Base-by-base conservation (phyloP, 2,329 filamentous ascomycete genomes). In the Neofusicoccum kwambonambiense region DNA sequence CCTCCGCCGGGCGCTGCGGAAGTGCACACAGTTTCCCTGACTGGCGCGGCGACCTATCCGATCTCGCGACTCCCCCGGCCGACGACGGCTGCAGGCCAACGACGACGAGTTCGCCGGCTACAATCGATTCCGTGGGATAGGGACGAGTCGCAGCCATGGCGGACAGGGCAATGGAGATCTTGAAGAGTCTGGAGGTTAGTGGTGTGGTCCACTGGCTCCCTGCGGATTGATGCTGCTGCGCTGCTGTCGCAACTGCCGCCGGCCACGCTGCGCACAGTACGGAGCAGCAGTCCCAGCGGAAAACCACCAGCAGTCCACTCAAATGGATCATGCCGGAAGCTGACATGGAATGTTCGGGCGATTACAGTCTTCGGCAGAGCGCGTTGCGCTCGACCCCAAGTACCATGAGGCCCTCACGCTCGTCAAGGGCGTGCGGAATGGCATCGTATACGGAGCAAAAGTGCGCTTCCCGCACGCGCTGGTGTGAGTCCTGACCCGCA, bases 391-490 rank as follows among this genome's bases (percentile, higher is more conserved):
- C 67, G 88, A 98, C 76, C 93, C 93, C 5, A 85, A 87, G 70
- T 91, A 97, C 80, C 92, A 95, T 73, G 92, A 95, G 72, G 77
- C 93, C 64, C 86, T 99, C 67, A 87, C 91, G 65, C 84, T 99
- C 70, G 77, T 97, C 77, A 99, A 99, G 85, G 92, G 89, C 73
- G 90, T 95, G 70, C 92, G 95, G 80, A 99, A 98, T 87, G 95
- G 95, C 77, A 89, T 93, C 69, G 92, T 99, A 68, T 99, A 99
- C 80, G 95, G 95, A 67, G 88, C 91, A 72, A 98, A 98, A 86
- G 92, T 99, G 78, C 93, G 95, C 69, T 98, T 99, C 81, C 95
- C 95, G 69, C 95, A 99, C 81, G 95, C 95, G 67, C 86, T 99
- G 70, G 95, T 99, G 85, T 88, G 83, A 68, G 81, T 71, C 27